Evolutionary conservation across 768 basidiomycete genomes (phyloP), one percentile per base, ranked within the genome.

Genomic region (Mycena sanguinolenta): DNA sequence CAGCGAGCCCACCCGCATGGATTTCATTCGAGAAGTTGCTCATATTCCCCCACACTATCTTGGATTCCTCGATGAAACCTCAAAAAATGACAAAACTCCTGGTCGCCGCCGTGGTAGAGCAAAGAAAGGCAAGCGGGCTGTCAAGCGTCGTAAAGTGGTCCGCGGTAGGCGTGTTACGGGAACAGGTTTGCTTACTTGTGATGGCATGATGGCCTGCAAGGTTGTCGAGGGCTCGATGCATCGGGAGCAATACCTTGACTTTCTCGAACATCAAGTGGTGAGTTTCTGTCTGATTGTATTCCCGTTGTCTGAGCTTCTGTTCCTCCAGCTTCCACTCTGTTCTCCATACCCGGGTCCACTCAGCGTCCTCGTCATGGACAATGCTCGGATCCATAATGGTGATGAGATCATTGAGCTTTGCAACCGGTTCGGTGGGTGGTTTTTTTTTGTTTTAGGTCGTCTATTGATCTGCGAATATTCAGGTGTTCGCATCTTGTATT

Each of bases 61-160:
- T 12, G 79, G 79, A 0, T 82, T 83, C n/a, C 61, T 83, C 16
- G 79, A 83, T 62, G 79, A 84, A 60, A 75, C 75, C 1, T 81
- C 79, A 0, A 80, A 80, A 69, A 77, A 82, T 73, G 77, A 80
- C 19, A 57, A 72, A 25, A 79, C 79, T 2, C 23, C 61, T n/a
- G 58, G 34, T 23, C 30, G 57, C 2, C 57, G 57, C 17, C n/a
- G 34, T 23, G 57, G 57, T 21, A 16, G 57, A 8, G 57, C 34
- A 6, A 42, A 25, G 38, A 59, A 59, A 28, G 42, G 58, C 6
- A 25, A 19, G 16, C 38, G 42, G 5, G 58, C 58, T 27, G 23
- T 34, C 7, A 44, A 59, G 25, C 6, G 58, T 3, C 39, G 38
- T n/a, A 59, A 59, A 25, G 16, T 59, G 9, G 38, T 59, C 30